phyloP scores from a whole-genome alignment of 257 asterid genomes.

The Ajuga chamaepitys region DNA sequence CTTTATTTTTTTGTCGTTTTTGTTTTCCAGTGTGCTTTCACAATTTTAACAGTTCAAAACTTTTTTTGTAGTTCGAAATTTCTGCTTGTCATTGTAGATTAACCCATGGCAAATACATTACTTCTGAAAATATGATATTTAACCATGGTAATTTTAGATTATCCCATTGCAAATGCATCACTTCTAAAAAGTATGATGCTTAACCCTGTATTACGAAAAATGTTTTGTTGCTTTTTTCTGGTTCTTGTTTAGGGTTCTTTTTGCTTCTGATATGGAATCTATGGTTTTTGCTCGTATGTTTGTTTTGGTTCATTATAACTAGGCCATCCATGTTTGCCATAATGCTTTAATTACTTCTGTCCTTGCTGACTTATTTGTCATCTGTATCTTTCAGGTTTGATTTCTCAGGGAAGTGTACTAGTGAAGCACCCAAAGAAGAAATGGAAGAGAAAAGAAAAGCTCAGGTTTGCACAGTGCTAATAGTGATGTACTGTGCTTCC shows the following conservation, averaged over 20 bases:
- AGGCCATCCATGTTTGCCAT: background rate
- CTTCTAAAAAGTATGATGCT: no score
- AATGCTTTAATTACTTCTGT: background rate
- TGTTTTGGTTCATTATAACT: no score
- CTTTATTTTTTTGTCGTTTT: background rate
- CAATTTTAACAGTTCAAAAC: background rate
- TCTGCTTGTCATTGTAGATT: background rate
- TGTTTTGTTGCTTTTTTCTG: no score
- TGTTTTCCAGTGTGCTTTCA: background rate
- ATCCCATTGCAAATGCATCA: background rate
- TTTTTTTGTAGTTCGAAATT: background rate
- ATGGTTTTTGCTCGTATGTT: background rate
- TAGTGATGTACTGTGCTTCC: constrained; percentile 1
- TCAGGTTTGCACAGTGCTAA: constrained; percentile 41
- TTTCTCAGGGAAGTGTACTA: constrained; percentile 71
- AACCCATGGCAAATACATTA: no score
- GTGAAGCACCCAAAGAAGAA: constrained; percentile 63
- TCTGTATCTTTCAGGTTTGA: constrained; percentile 64
- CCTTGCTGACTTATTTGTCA: constrained; percentile 10
- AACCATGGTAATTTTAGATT: no score
- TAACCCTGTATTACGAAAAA: background rate
- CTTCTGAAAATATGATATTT: no score
- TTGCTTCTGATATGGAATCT: background rate
- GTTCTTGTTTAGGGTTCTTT: background rate
- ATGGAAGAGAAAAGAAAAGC: constrained; percentile 79